phyloP scores from a whole-genome alignment of 495 filamentous ascomycete genomes.

The Cercophora newfieldiana region DNA sequence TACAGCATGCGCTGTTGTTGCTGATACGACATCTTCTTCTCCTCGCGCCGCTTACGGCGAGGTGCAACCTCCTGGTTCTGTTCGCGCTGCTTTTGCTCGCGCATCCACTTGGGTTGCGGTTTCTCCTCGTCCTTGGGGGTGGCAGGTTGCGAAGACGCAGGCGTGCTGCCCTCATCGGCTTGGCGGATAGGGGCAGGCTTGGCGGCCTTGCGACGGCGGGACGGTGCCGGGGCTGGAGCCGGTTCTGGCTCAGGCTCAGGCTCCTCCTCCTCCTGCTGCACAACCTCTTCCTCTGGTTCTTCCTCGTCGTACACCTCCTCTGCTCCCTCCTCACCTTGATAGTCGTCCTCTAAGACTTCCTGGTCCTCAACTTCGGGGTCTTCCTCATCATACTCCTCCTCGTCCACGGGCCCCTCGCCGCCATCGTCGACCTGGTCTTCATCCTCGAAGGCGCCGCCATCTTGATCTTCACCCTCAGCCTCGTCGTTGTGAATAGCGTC shows the following conservation, averaged over 20 bases:
- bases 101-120: slow-evolving; percentile 39
- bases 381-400: slow-evolving; percentile 31
- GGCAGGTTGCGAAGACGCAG: slow-evolving; percentile 32
- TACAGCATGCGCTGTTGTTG: slow-evolving; percentile 32
- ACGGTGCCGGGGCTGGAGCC: slow-evolving; percentile 1
- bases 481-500: slow-evolving; percentile 3
- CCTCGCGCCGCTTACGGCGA: slow-evolving; percentile 26
- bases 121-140: slow-evolving; percentile 36
- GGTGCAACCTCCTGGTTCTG: slow-evolving; percentile 22
- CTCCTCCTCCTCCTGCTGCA: slow-evolving; percentile 26
- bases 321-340: slow-evolving; percentile 18
- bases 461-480: background rate
- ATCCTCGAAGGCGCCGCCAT: slow-evolving; percentile 6
- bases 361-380: slow-evolving; percentile 27
- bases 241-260: slow-evolving; percentile 17
- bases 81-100: slow-evolving; percentile 20
- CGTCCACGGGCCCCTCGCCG: slow-evolving; percentile 14
- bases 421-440: slow-evolving; percentile 14
- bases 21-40: slow-evolving; percentile 25
- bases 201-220: slow-evolving; percentile 14
- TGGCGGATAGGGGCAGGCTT: background rate
- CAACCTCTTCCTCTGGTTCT: background rate
- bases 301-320: slow-evolving; percentile 20
- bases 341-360: slow-evolving; percentile 23
- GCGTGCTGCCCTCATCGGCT: slow-evolving; percentile 23